phyloP scores from a whole-genome alignment of 2,329 filamentous ascomycete genomes.

The Myriosclerotinia duriaeana region DNA sequence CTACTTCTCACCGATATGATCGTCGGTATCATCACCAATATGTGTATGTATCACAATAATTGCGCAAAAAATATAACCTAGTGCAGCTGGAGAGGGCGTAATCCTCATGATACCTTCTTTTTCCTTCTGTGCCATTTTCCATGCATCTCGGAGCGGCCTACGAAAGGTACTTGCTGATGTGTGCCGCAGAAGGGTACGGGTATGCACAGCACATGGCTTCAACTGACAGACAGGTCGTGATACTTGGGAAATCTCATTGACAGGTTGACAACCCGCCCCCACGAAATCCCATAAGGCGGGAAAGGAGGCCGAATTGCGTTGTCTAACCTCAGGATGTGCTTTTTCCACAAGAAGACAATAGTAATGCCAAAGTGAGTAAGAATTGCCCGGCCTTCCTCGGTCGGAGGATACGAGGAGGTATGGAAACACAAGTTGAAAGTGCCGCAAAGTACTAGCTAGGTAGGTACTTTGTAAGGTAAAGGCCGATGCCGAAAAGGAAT shows the following conservation, averaged over 20 bases:
- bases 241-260: conserved; percentile 13
- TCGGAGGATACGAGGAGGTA: conserved; percentile 15
- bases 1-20: conserved; percentile 20
- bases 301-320: conserved; percentile 3
- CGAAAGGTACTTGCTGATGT: not conserved
- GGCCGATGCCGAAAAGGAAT: not conserved
- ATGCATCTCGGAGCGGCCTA: not conserved
- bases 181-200: not conserved
- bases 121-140: conserved; percentile 2
- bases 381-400: conserved; percentile 16
- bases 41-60: conserved; percentile 10
- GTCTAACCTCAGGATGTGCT: conserved; percentile 17
- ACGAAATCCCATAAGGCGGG: not conserved
- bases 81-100: not conserved
- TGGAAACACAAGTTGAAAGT: conserved; percentile 3
- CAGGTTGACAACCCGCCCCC: conserved; percentile 6
- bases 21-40: conserved; percentile 13
- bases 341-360: not conserved
- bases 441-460: not conserved
- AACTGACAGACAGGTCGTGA: conserved; percentile 7
- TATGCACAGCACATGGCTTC: conserved; percentile 14
- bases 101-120: conserved; percentile 9
- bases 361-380: conserved; percentile 6
- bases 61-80: not conserved
- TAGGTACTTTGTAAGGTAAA: not conserved